Percentiles rank a stretch among this genome's conserved stretches.
These are phyloP conservation scores for Angomonas desouzai DNA, from an alignment of 208 protist genomes.

Conservation along the genomic window DNA sequence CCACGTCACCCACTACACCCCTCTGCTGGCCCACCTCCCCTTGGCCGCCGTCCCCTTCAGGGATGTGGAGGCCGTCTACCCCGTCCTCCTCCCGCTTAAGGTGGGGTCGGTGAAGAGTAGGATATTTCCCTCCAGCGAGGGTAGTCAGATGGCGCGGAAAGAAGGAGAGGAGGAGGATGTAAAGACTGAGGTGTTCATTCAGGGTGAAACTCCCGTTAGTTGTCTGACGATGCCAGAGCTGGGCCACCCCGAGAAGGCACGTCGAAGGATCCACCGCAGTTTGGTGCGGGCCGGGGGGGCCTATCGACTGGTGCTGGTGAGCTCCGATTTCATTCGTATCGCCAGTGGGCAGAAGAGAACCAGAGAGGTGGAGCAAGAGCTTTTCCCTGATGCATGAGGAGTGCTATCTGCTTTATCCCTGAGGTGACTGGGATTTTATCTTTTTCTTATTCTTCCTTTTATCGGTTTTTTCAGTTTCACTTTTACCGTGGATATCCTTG, in stretches of 20 bases:
- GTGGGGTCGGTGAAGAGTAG: too few relatives aligned
- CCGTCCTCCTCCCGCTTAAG: conserved; percentile 1
- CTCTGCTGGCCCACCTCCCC: not conserved
- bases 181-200: not conserved
- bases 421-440: not conserved
- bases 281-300: not conserved
- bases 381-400: not conserved
- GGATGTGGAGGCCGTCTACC: not conserved
- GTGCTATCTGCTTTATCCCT: not conserved
- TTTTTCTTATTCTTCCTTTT: not conserved
- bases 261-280: not conserved
- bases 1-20: not conserved
- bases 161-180: not conserved
- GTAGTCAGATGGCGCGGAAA: not conserved
- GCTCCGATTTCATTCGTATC: not conserved
- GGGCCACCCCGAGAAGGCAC: not conserved
- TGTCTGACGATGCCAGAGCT: not conserved
- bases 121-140: not conserved
- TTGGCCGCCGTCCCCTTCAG: not conserved
- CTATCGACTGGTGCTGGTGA: not conserved
- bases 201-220: not conserved
- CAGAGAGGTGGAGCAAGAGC: not conserved
- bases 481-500: not conserved
- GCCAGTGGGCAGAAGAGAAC: not conserved
- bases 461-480: not conserved